phyloP scores from a whole-genome alignment of 1,284 basidiomycete species.

The Crucibulum cyathiforme region DNA sequence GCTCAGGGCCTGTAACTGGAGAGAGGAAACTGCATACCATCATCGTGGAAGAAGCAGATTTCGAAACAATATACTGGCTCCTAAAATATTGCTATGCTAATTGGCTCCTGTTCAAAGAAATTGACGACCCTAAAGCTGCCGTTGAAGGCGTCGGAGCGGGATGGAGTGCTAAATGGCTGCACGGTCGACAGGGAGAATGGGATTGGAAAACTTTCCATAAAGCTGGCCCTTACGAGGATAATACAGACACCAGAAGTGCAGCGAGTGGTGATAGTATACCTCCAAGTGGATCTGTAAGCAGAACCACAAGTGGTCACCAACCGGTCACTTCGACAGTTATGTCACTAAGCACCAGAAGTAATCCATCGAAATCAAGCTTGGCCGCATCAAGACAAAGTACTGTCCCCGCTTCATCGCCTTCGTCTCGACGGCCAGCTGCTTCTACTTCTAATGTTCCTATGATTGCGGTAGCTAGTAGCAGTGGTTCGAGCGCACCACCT shows the following conservation, averaged over 20 bases:
- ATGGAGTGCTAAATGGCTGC: slow-evolving; percentile 67
- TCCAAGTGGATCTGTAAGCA: slow-evolving; percentile 31
- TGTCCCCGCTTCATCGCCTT: too few relatives aligned
- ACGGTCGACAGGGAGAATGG: slow-evolving; percentile 63
- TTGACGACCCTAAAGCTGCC: slow-evolving; percentile 68
- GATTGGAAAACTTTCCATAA: slow-evolving; percentile 71
- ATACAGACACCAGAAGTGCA: slow-evolving; percentile 53
- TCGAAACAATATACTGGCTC: slow-evolving; percentile 83
- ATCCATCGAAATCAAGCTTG: slow-evolving; percentile 23
- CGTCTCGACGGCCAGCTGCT: slow-evolving; percentile 22
- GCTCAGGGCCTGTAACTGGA: slow-evolving; percentile 42
- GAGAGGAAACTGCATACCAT: slow-evolving; percentile 70
- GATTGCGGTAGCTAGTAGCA: background rate
- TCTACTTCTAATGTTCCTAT: slow-evolving; percentile 9
- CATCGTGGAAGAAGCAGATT: slow-evolving; percentile 83
- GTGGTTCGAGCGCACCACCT: slow-evolving; percentile 12
- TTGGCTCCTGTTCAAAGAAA: slow-evolving; percentile 69
- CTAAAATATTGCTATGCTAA: slow-evolving; percentile 84
- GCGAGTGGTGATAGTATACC: slow-evolving; percentile 56
- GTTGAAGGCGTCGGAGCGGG: slow-evolving; percentile 67
- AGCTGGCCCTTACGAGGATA: slow-evolving; percentile 43
- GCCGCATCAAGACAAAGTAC: background rate
- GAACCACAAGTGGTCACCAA: slow-evolving; percentile 32
- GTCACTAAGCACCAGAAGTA: slow-evolving; percentile 12
- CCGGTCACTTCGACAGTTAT: background rate